These are phyloP conservation scores for Apiospora pterosperma DNA, from an alignment of 2,329 filamentous ascomycete species.

Conservation along the genomic window DNA sequence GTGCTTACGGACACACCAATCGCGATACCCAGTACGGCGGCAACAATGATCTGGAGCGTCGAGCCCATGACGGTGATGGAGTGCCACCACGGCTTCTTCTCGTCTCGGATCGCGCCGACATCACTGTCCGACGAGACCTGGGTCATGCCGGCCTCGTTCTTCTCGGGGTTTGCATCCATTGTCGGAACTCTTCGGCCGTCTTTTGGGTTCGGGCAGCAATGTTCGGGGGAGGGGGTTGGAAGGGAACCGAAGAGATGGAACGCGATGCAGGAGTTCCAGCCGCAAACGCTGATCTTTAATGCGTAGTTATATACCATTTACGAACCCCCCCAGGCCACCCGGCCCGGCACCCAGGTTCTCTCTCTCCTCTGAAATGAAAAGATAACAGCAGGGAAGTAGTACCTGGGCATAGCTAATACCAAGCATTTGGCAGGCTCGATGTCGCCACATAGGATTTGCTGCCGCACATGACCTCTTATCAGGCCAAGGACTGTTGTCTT, in stretches of 20 bases:
- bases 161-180: neutral
- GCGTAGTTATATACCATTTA: neutral
- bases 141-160: neutral
- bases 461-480: neutral
- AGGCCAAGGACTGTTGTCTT: neutral
- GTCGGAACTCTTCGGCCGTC: neutral
- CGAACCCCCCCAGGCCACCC: too few species aligned
- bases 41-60: slow-evolving; percentile 46
- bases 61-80: slow-evolving; percentile 39
- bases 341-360: neutral
- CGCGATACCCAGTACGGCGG: slow-evolving; percentile 44
- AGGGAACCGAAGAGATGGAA: neutral
- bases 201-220: neutral
- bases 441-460: neutral
- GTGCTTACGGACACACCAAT: slow-evolving; percentile 45
- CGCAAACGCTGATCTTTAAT: neutral
- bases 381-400: neutral
- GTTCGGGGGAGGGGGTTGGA: neutral
- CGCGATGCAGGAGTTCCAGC: neutral
- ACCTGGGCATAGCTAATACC: neutral
- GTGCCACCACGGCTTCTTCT: slow-evolving; percentile 33
- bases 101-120: neutral
- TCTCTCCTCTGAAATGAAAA: neutral
- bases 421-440: neutral
- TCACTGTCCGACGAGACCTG: neutral